Percentiles rank a stretch among this genome's conserved stretches.
phyloP scores from a whole-genome alignment of 306 rosid genomes.

The Purshia tridentata region DNA sequence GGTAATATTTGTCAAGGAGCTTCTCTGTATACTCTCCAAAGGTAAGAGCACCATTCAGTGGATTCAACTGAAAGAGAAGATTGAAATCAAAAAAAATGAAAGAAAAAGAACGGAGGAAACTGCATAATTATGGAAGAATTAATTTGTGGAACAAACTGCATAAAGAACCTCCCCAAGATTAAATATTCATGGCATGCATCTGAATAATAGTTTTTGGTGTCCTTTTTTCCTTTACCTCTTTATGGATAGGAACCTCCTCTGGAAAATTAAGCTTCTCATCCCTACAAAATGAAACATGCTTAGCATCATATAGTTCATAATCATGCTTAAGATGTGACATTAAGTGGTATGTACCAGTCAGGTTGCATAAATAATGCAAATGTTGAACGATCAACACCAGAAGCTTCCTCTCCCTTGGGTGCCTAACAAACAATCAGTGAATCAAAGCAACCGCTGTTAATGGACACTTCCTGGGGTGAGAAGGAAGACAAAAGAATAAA shows the following conservation, averaged over 20 bases:
- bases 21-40: conserved; percentile 89
- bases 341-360: conserved; percentile 57
- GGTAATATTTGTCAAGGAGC: conserved; percentile 86
- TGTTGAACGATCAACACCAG: conserved; percentile 79
- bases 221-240: too few relatives aligned
- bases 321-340: background rate
- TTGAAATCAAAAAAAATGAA: background rate
- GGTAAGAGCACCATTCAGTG: conserved; percentile 62
- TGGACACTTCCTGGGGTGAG: background rate
- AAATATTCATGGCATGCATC: too few relatives aligned
- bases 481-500: background rate
- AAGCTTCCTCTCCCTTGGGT: conserved; percentile 65
- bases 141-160: background rate
- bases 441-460: conserved; percentile 8
- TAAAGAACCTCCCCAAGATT: too few relatives aligned
- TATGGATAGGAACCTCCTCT: conserved; percentile 62
- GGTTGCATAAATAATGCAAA: conserved; percentile 97
- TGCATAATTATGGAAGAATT: too few relatives aligned
- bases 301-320: background rate
- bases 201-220: too few relatives aligned
- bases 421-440: conserved; percentile 45
- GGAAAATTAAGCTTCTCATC: conserved; percentile 83
- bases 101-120: too few relatives aligned
- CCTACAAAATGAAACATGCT: conserved; percentile 44
- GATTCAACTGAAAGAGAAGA: conserved; percentile 52